Conservation (phyloP, 2,329 filamentous ascomycete species). For the Chrysosporium queenslandicum region DNA sequence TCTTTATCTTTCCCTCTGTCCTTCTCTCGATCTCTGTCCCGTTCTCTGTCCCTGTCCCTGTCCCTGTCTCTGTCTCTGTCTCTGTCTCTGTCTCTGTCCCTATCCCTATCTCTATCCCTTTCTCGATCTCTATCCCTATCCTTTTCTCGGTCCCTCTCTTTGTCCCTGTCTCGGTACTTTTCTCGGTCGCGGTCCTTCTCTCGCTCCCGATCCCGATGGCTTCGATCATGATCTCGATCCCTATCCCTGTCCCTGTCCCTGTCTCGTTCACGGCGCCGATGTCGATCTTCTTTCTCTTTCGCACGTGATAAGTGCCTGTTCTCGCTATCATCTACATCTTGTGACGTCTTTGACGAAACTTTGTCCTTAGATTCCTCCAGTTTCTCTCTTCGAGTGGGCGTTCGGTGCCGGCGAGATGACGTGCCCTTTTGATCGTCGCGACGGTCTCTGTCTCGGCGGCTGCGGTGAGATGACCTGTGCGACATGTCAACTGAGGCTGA, state of each 20-base stretch:
- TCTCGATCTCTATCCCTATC: slow-evolving; percentile 23
- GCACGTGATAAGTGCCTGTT: slow-evolving; percentile 4
- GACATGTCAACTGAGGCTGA: slow-evolving; percentile 55
- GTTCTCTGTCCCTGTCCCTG: slow-evolving; percentile 22
- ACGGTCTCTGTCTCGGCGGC: slow-evolving; percentile 50
- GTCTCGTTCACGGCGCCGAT: slow-evolving; percentile 25
- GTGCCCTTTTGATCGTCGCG: slow-evolving; percentile 31
- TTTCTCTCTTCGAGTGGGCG: slow-evolving; percentile 18
- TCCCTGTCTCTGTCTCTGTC: slow-evolving; percentile 20
- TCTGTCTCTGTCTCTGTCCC: slow-evolving; percentile 18
- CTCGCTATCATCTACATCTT: slow-evolving; percentile 10
- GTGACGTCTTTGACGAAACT: background rate
- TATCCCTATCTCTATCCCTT: slow-evolving; percentile 19
- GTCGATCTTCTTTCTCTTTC: slow-evolving; percentile 27
- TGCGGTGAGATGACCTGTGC: slow-evolving; percentile 50
- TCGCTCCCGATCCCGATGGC: slow-evolving; percentile 22
- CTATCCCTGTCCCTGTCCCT: slow-evolving; percentile 28
- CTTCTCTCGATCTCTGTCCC: slow-evolving; percentile 33
- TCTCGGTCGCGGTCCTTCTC: slow-evolving; percentile 22
- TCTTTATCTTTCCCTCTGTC: slow-evolving; percentile 43
- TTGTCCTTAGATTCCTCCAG: slow-evolving; percentile 22
- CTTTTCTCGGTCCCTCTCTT: slow-evolving; percentile 24
- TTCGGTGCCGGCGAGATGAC: slow-evolving; percentile 43
- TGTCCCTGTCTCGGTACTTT: slow-evolving; percentile 20
- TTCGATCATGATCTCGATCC: slow-evolving; percentile 27